These are phyloP conservation scores for Penicillium rolfsii DNA, from an alignment of 2,329 filamentous ascomycete genomes.

Conservation along the genomic window DNA sequence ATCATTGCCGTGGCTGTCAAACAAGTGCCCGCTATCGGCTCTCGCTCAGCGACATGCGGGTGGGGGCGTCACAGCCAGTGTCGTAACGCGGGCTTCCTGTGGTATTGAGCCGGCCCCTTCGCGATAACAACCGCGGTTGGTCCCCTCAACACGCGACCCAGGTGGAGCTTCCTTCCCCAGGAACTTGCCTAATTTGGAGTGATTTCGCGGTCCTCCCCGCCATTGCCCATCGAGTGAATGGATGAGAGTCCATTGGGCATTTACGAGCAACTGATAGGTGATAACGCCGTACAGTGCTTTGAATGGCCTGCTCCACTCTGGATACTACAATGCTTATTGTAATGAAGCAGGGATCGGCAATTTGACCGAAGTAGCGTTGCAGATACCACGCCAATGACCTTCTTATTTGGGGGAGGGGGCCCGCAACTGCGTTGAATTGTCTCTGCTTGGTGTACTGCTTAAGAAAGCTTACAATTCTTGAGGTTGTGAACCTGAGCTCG, in stretches of 20 bases:
- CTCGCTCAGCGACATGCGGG: constrained; percentile 9
- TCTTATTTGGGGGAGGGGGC: constrained; percentile 6
- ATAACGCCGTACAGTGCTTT: background rate
- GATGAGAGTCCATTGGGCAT: constrained; percentile 1
- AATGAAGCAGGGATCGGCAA: constrained; percentile 17
- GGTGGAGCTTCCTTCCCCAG: constrained; percentile 11
- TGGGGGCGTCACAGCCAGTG: constrained; percentile 20
- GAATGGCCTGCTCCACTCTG: constrained; percentile 13
- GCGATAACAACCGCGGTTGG: constrained; percentile 8
- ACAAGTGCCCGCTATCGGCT: background rate
- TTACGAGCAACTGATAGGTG: background rate
- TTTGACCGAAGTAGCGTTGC: constrained; percentile 5
- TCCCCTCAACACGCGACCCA: constrained; percentile 7
- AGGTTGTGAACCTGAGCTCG: background rate
- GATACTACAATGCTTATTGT: constrained; percentile 9
- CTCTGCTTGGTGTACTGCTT: background rate
- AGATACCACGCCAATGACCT: constrained; percentile 2
- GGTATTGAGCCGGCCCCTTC: background rate
- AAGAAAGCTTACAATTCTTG: background rate
- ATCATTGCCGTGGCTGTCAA: constrained; percentile 6
- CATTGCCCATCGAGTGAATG: background rate
- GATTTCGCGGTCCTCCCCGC: constrained; percentile 8
- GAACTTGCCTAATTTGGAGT: constrained; percentile 16
- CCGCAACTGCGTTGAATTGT: background rate
- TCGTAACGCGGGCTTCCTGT: constrained; percentile 9